These are phyloP conservation scores for Trifolium repens DNA, from an alignment of 306 rosid genomes.

Conservation along the genomic window DNA sequence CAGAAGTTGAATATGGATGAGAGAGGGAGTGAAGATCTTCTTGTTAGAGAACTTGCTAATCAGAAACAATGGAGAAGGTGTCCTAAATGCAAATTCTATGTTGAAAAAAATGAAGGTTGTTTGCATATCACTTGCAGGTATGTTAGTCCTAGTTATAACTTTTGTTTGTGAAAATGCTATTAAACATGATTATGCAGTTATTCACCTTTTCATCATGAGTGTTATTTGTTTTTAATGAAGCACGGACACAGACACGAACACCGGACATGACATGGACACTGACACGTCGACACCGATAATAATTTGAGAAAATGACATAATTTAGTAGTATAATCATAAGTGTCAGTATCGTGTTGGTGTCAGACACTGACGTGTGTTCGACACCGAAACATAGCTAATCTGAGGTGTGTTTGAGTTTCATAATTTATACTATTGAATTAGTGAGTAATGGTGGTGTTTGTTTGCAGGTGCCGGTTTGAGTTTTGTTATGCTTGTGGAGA, in stretches of 20 bases:
- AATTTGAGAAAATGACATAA: no score
- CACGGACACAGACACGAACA: no score
- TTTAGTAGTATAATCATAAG: no score
- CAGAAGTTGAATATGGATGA: constrained; percentile 47
- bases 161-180: neutral
- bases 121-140: constrained; percentile 66
- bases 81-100: constrained; percentile 54
- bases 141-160: neutral
- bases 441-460: neutral
- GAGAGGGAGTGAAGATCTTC: constrained; percentile 49
- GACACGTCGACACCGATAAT: no score
- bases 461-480: neutral
- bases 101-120: constrained; percentile 60
- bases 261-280: no score
- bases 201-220: no score
- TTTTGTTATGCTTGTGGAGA: neutral
- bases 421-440: no score
- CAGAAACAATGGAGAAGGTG: constrained; percentile 58
- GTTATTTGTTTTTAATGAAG: no score
- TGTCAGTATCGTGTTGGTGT: no score
- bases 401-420: no score
- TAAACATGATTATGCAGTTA: neutral
- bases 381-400: no score
- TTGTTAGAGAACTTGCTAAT: constrained; percentile 54
- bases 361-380: no score